These are phyloP conservation scores for Cenchrus purpureus DNA, from an alignment of 176 grass and related monocot genomes.

Conservation along the genomic window DNA sequence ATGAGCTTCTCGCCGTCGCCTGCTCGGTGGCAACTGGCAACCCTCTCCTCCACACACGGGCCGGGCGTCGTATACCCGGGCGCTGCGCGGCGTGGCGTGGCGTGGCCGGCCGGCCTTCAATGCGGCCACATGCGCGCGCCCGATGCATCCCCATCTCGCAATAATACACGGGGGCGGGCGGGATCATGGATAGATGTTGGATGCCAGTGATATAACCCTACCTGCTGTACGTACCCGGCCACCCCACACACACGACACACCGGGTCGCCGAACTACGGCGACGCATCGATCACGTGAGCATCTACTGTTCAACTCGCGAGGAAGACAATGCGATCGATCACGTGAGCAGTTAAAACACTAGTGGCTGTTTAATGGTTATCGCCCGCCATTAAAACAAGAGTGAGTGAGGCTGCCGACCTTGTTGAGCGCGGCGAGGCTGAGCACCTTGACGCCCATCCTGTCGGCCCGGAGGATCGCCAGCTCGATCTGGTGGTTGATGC, in stretches of 20 bases:
- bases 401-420: constrained; percentile 54
- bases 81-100: too few relatives aligned
- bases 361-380: too few relatives aligned
- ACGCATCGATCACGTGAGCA: too few relatives aligned
- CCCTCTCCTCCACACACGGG: not conserved
- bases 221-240: not conserved
- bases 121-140: constrained; percentile 40
- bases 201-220: not conserved
- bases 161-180: not conserved
- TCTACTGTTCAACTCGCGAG: too few relatives aligned
- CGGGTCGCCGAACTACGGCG: too few relatives aligned
- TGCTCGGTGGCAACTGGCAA: not conserved
- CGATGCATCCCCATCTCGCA: not conserved
- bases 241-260: too few relatives aligned
- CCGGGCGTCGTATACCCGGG: not conserved
- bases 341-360: too few relatives aligned
- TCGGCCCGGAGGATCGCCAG: constrained; percentile 78
- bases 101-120: constrained; percentile 18
- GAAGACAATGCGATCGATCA: too few relatives aligned
- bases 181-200: not conserved
- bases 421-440: constrained; percentile 93
- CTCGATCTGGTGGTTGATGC: constrained; percentile 91
- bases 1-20: not conserved
- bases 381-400: too few relatives aligned
- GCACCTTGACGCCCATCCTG: constrained; percentile 84